These are phyloP conservation scores for Haplographium delicatum DNA, from an alignment of 495 filamentous ascomycete genomes.

Conservation along the genomic window DNA sequence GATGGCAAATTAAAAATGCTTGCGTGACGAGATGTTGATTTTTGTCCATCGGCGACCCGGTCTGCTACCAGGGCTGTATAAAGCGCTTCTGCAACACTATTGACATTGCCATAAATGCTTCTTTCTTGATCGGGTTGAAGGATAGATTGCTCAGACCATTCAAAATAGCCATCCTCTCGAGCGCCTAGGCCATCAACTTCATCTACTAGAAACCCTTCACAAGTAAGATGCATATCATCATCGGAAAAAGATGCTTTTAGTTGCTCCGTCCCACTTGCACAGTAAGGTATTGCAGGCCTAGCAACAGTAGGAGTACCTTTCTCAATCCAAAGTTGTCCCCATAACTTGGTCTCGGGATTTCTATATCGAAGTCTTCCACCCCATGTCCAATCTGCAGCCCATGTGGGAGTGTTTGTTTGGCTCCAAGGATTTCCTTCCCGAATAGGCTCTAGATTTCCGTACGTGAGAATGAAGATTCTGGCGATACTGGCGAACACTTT, in stretches of 20 bases:
- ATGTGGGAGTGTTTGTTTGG: conserved; percentile 9
- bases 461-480: conserved; percentile 14
- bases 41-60: conserved; percentile 8
- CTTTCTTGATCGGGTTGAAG: conserved; percentile 4
- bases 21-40: conserved; percentile 8
- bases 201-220: conserved; percentile 20
- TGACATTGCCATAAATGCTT: conserved; percentile 12
- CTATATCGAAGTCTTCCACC: conserved; percentile 10
- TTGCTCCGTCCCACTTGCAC: neutral
- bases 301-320: neutral
- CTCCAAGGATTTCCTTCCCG: conserved; percentile 25
- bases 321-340: neutral
- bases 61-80: conserved; percentile 12
- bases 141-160: conserved; percentile 3
- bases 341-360: neutral
- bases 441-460: conserved; percentile 20
- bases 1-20: conserved; percentile 13
- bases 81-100: conserved; percentile 10
- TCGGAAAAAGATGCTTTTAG: conserved; percentile 1
- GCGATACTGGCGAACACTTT: conserved; percentile 10
- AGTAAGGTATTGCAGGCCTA: neutral
- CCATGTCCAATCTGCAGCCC: conserved; percentile 25
- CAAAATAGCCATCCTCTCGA: conserved; percentile 16
- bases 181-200: conserved; percentile 15
- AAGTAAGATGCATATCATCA: conserved; percentile 5